Base-by-base conservation (phyloP, 768 basidiomycete species). In the Boletus insuetus region DNA sequence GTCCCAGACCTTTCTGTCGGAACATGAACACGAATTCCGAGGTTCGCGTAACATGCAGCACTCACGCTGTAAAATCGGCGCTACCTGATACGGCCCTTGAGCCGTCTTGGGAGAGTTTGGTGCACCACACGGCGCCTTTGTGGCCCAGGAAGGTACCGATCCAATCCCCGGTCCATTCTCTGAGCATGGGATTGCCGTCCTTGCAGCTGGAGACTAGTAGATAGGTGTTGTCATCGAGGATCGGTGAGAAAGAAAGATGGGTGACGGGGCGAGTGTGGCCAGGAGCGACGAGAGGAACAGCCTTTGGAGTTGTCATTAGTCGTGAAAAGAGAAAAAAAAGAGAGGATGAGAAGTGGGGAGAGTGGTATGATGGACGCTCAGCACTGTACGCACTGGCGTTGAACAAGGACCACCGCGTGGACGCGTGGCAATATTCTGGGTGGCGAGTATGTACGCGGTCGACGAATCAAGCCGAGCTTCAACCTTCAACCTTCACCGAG, bases 141-240 rank as follows among this genome's bases (percentile, higher is more conserved):
- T 91, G 89, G 22, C 89, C 89, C 40, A 91, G 78, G 70, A 91
- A 92, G 17, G 89, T 91, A 37, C 97, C 97, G 69, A 97, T 91
- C 97, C 97, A 99, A 73, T 99, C 97, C 34, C 96, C 96, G 52
- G 92, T 91, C 95, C 95, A 96, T 67, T 94, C 89, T 67, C 94
- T 84, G 62, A 97, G 77, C 92, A 96, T 95, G 43, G 94, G 95
- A 65, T 94, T 98, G 34, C 97, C 97, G 79, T 98, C 97, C 75
- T 98, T 99, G 79, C 97, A 98, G 64, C 91, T 90, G 54, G 95
- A 98, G 66, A 98, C 89, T 59, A 99, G 82, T 59, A 98, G 77
- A 73, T 87, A 98, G 42, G 86, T 84, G 59, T 84, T 82, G 73
- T 98, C 95, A 22, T 92, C 82, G 68, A 92, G 84, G 60, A 91